phyloP scores from a whole-genome alignment of 2,329 filamentous ascomycete genomes.

The Atkinsonella hypoxylon region DNA sequence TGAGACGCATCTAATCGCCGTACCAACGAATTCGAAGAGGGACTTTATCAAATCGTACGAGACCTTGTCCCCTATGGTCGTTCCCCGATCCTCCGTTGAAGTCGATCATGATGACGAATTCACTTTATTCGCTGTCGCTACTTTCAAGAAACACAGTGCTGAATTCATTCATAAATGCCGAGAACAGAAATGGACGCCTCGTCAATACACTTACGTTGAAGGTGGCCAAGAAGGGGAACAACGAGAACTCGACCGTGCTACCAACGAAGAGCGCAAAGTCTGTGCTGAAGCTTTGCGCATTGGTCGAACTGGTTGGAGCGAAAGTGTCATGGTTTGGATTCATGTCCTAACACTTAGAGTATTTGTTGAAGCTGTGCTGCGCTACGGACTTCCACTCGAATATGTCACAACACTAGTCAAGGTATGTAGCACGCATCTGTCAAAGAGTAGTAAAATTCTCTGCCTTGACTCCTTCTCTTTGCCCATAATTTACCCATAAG shows the following conservation, averaged over 20 bases:
- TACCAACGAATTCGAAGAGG: constrained; percentile 68
- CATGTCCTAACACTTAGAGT: constrained; percentile 84
- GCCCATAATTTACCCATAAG: neutral
- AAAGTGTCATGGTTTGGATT: constrained; percentile 91
- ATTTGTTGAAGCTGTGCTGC: constrained; percentile 95
- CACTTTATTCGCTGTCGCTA: constrained; percentile 73
- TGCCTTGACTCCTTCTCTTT: neutral
- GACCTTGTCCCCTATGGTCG: constrained; percentile 79
- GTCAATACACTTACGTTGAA: constrained; percentile 87
- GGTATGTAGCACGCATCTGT: constrained; percentile 38
- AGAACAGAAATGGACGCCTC: constrained; percentile 87
- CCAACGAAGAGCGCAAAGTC: constrained; percentile 77
- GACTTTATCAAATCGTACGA: constrained; percentile 88
- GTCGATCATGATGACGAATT: constrained; percentile 85
- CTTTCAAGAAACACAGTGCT: constrained; percentile 79
- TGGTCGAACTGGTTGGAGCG: constrained; percentile 85
- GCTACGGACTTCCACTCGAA: constrained; percentile 84
- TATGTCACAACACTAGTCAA: constrained; percentile 77
- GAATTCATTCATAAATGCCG: constrained; percentile 90
- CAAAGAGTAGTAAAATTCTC: neutral
- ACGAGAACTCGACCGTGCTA: constrained; percentile 70
- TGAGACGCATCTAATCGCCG: constrained; percentile 86
- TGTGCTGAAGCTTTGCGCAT: constrained; percentile 86
- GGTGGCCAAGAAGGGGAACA: constrained; percentile 83
- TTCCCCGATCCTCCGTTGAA: constrained; percentile 73